Base-by-base conservation (phyloP, 208 protist species). In the Zelonia costaricensis region DNA sequence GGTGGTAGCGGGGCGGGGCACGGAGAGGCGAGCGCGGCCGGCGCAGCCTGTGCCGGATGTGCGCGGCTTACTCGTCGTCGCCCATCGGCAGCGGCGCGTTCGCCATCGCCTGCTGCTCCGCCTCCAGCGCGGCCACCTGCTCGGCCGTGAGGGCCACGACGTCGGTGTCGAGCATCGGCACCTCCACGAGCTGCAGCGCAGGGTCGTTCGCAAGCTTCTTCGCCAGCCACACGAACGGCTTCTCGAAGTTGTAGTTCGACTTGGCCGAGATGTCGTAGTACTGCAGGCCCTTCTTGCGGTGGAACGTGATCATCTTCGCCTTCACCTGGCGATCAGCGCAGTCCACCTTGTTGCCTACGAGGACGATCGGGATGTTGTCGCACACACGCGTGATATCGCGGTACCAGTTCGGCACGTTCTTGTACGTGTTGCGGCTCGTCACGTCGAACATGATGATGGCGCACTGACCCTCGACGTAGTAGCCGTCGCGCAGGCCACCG, bases 391-490 rank as follows among this genome's bases (percentile, higher is more conserved):
- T 93, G 57, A 99, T 95, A 86, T 99, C 99, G 58, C 97, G 86
- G 82, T 99, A 94, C 99, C 99, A 99, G 87, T 99, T 99, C 42
- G 98, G 97, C 40, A 99, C 98, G 86, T 99, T 99, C 86, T 99
- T 99, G 97, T 99, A 99, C 31, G 99, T 99, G 31, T 98, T 90
- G 63, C 98, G 96, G 47, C 98, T 99, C 38, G 99, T 99, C 28
- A 99, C 99, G 74, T 99, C 99, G 73, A 99, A 99, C 99, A 99
- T 99, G 77, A 99, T 99, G 84, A 99, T 99, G 48, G 98, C 99
- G 69, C 97, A 98, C 76, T 99, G 93, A 38, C 98, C 98, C 84
- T 99, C 94, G 80, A 98, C 97, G 81, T 99, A 99, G 87, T 99
- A 99, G 43, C 98, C 99, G 78, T 99, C 99, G 72, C 91, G 97